Evolutionary conservation across 2,329 filamentous ascomycete genomes (phyloP), one percentile per base, ranked within the genome.

Genomic region (Tolypocladium paradoxum): DNA sequence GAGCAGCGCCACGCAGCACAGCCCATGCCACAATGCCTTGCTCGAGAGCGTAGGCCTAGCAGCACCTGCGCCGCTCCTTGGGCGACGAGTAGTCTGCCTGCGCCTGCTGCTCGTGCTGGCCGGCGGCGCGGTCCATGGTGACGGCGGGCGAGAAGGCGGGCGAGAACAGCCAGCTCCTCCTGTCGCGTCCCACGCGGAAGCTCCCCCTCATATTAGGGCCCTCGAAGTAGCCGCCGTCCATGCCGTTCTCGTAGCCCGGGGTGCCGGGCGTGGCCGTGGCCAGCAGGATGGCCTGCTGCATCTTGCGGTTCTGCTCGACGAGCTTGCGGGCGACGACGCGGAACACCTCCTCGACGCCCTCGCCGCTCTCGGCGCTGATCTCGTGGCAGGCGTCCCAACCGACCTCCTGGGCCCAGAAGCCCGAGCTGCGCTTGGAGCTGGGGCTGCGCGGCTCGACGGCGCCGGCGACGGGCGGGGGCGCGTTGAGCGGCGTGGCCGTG

Each of bases 351-450:
- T 97, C 93, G 20, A 99, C 91, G 20, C 92, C 92, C 74, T 96
- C 91, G 53, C 91, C 91, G 63, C 86, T 90, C 75, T 95, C 92
- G 48, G 92, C 91, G 61, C 85, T 91, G 65, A 99, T 92, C 73
- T 99, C 93, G 69, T 97, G 93, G 68, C 92, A 97, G 57, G 90
- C 95, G 64, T 96, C 91, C 91, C 92, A 97, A 51, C 91, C 90
- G 6, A 90, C 84, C 65, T 96, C 91, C 67, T 93, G 88, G 24
- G 86, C 90, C 91, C 91, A 96, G 70, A 90, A 89, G 2, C 87
- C 86, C 37, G 82, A 87, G 62, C 82, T 87, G 43, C 83, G 75
- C 67, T 85, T 85, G 48, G 78, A 82, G 61, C 76, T 78, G 46
- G 82, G 82, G 57, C 77, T 82, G 53, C 79, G 75, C 14, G 79